Evolutionary conservation across 768 basidiomycete genomes (phyloP), one percentile per base, ranked within the genome.

Genomic region (Tulasnella sp.): DNA sequence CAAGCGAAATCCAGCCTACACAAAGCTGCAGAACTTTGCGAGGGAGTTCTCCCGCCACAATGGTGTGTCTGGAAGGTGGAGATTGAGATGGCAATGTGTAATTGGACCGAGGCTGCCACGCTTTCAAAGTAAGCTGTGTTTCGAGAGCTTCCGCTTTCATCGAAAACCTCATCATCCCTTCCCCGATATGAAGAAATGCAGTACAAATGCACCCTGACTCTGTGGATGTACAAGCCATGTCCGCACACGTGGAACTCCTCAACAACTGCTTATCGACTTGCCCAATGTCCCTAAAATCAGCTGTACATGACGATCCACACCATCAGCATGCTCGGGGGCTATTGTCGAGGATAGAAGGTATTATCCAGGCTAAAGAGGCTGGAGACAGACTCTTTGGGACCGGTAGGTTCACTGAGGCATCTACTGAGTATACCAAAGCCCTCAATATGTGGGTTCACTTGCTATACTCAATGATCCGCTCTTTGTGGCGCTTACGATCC

Each of bases 51-150:
- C 1, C 90, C 90, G 1, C 73, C 76, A 1, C 84, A 89, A 65
- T 94, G 91, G 91, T 75, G 86, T 42, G 69, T 81, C 17, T 90
- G 86, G 86, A 75, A 81, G 63, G 77, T 90, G 38, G 87, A 92
- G 70, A 74, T 91, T 1, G 84, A 91, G 65, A 73, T 93, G 38
- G 81, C 80, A 19, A 78, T 81, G 64, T 80, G 79, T 26, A 81
- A 80, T 51, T 82, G 78, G 80, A 88, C 91, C 23, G 78, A 77
- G 19, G 90, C 90, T 9, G 78, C 78, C 61, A 58, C 26, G 27
- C 29, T 42, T 24, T 34, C 55, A 43, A 43, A 27, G 55, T 56
- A 32, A 13, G 55, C 44, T 3, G 11, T 1, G 21, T 44, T 17
- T 38, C 34, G 15, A 38, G 34, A 38, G 24, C 30, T 15, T 47